Evolutionary conservation across 441 rosid species (phyloP).

Genomic region (Pelargonium myrrhifolium): DNA sequence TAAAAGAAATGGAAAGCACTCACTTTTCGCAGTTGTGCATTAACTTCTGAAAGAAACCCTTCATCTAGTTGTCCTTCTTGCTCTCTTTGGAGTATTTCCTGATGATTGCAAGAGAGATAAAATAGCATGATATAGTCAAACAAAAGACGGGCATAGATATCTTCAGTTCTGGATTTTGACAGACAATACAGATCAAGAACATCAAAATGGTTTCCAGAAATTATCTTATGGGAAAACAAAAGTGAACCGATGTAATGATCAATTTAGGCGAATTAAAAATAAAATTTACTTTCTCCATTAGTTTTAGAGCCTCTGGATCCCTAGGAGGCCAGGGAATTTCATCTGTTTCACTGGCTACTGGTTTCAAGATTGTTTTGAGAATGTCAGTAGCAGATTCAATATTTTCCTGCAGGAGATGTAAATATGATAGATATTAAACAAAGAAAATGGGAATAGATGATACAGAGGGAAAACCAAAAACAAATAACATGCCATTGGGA

Average conservation of each 20-base stretch:
- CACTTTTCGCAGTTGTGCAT: slow-evolving; percentile 80
- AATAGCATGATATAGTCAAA: too few relatives aligned
- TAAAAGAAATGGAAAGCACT: slow-evolving; percentile 18
- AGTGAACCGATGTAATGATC: background rate
- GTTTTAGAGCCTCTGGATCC: slow-evolving; percentile 57
- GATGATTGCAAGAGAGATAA: slow-evolving; percentile 10
- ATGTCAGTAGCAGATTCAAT: slow-evolving; percentile 81
- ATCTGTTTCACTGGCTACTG: slow-evolving; percentile 53
- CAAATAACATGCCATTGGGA: background rate
- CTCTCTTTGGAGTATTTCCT: slow-evolving; percentile 66
- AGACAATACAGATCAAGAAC: background rate
- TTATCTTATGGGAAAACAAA: background rate
- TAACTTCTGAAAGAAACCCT: slow-evolving; percentile 88
- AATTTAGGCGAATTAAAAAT: background rate
- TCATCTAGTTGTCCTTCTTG: slow-evolving; percentile 79
- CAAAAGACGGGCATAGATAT: too few relatives aligned
- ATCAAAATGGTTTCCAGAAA: background rate
- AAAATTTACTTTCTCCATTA: slow-evolving; percentile 55
- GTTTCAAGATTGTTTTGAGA: slow-evolving; percentile 65
- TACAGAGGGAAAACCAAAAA: background rate
- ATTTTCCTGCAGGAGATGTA: slow-evolving; percentile 49
- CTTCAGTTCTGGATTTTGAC: too few relatives aligned
- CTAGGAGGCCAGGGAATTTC: slow-evolving; percentile 86
- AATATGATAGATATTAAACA: slow-evolving; percentile 10
- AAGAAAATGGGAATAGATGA: background rate